phyloP scores from a whole-genome alignment of 176 grass and related monocot species.

The Neostapfia colusana region DNA sequence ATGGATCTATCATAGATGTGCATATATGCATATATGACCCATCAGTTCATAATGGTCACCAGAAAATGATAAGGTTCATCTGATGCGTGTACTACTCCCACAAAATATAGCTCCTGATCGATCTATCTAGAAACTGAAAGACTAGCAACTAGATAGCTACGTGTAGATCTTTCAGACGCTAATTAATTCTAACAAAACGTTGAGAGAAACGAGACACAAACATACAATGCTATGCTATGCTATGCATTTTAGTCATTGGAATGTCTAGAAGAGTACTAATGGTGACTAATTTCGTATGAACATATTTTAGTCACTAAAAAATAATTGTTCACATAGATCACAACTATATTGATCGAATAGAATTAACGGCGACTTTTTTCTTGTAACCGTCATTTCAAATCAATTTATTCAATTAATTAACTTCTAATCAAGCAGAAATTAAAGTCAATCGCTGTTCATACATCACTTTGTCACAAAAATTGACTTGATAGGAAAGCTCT shows the following conservation, averaged over 20 bases:
- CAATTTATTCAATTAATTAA: not conserved
- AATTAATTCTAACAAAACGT: constrained; percentile 4
- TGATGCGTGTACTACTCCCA: constrained; percentile 30
- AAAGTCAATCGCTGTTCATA: not conserved
- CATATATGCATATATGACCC: not conserved
- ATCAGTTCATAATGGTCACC: constrained; percentile 22
- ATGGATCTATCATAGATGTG: constrained; percentile 2
- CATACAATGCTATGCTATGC: not conserved
- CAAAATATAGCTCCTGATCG: constrained; percentile 3
- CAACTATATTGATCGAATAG: not conserved
- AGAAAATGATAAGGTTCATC: constrained; percentile 12
- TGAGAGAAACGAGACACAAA: constrained; percentile 5
- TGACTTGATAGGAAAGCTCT: not conserved
- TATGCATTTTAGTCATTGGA: not conserved
- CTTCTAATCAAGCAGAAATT: not conserved
- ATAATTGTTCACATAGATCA: not conserved
- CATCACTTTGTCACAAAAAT: not conserved
- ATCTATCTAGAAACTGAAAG: constrained; percentile 24
- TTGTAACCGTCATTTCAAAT: not conserved
- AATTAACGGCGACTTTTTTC: not conserved
- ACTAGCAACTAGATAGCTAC: constrained; percentile 15
- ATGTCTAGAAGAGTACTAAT: not conserved
- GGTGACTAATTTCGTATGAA: not conserved
- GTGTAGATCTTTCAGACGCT: constrained; percentile 13
- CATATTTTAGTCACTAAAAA: not conserved